Evolutionary conservation across 768 basidiomycete genomes (phyloP).

Genomic region (Rhodotorula graminis): DNA sequence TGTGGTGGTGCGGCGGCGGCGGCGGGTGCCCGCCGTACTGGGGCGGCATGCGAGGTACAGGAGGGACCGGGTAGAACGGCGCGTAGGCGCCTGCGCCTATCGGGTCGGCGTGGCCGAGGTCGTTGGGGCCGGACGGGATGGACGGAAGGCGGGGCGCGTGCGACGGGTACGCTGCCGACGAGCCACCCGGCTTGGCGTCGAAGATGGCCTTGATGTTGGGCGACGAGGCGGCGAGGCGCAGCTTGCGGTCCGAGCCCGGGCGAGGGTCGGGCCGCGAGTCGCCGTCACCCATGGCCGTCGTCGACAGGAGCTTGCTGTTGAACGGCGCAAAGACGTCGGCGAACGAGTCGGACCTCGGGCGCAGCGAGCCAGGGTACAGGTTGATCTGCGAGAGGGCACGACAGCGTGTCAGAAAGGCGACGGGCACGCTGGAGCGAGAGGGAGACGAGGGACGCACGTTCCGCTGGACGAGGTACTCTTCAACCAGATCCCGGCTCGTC

Average conservation of each 20-base stretch:
- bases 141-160: constrained; percentile 2
- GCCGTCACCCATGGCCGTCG: constrained; percentile 5
- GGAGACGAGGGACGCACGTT: constrained; percentile 62
- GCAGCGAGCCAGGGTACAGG: constrained; percentile 55
- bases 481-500: constrained; percentile 83
- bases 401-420: background rate
- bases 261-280: constrained; percentile 49
- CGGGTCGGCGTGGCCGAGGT: background rate
- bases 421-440: constrained; percentile 42
- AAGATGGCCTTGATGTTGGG: constrained; percentile 94
- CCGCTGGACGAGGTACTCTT: constrained; percentile 79
- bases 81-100: background rate
- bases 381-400: constrained; percentile 38
- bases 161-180: constrained; percentile 4
- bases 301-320: constrained; percentile 85
- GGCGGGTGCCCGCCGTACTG: constrained; percentile 14
- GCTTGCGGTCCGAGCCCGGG: constrained; percentile 58
- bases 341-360: constrained; percentile 74
- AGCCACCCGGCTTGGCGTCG: constrained; percentile 47
- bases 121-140: background rate
- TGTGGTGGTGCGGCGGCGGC: background rate
- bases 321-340: constrained; percentile 95
- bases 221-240: constrained; percentile 80
- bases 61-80: constrained; percentile 14
- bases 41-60: constrained; percentile 19